Evolutionary conservation across 768 basidiomycete genomes (phyloP).

Genomic region (Tricholoma sp.): DNA sequence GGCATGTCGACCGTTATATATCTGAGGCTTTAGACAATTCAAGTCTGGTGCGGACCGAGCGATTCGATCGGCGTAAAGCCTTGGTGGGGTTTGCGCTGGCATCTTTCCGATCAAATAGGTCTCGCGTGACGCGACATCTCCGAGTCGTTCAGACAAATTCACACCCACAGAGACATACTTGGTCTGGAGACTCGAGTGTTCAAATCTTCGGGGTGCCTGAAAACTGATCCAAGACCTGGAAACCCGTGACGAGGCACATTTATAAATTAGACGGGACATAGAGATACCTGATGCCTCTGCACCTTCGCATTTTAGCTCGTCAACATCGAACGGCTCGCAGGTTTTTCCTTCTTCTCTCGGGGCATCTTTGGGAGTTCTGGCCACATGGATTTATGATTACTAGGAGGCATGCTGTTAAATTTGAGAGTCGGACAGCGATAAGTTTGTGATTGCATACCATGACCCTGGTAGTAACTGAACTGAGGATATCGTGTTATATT

Average conservation of each 20-base stretch:
- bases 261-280: not conserved
- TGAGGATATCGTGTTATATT: too few relatives aligned
- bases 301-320: not conserved
- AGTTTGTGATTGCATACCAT: not conserved
- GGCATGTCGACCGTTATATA: not conserved
- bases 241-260: not conserved
- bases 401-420: not conserved
- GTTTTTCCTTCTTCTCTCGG: not conserved
- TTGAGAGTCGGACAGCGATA: not conserved
- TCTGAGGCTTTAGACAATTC: not conserved
- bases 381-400: not conserved
- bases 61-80: not conserved
- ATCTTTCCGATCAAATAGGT: not conserved
- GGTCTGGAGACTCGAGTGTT: too few relatives aligned
- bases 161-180: not conserved
- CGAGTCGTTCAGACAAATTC: not conserved
- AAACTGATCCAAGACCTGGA: not conserved
- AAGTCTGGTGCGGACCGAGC: not conserved
- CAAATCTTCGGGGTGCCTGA: not conserved
- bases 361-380: not conserved
- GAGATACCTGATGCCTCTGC: not conserved
- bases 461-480: too few relatives aligned
- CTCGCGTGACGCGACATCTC: not conserved
- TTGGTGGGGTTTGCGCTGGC: not conserved
- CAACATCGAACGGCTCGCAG: not conserved